phyloP scores from a whole-genome alignment of 106 monocot species.

The Dendrobium catenatum region DNA sequence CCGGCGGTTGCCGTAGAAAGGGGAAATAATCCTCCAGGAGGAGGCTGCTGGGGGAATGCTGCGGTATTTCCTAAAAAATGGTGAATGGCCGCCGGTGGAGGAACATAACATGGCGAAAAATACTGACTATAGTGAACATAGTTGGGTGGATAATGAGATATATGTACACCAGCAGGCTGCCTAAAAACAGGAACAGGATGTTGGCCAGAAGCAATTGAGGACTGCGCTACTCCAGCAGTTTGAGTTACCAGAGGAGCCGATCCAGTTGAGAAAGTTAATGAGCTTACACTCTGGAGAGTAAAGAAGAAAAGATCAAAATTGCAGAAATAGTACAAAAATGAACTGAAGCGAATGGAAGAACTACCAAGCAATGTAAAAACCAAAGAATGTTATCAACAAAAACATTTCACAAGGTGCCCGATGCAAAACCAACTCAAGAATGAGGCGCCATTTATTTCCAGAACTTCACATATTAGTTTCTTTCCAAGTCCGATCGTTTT shows the following conservation, averaged over 20 bases:
- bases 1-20: conserved; percentile 29
- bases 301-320: not conserved
- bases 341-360: not conserved
- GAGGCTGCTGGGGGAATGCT: conserved; percentile 70
- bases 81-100: conserved; percentile 52
- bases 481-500: not conserved
- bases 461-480: not conserved
- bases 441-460: not conserved
- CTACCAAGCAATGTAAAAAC: not conserved
- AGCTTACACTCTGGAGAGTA: conserved; percentile 44
- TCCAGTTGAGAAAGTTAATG: conserved; percentile 30
- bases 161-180: conserved; percentile 59
- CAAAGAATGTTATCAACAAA: not conserved
- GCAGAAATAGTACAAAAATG: not conserved
- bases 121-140: conserved; percentile 68
- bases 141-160: conserved; percentile 76
- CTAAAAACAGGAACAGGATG: conserved; percentile 63
- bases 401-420: not conserved
- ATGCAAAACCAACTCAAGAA: not conserved
- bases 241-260: conserved; percentile 35
- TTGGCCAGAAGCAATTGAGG: conserved; percentile 44
- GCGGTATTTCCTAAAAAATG: conserved; percentile 55
- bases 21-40: conserved; percentile 42
- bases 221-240: conserved; percentile 39
- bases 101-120: conserved; percentile 65